Conservation (phyloP, 805 yeast genomes). For the Candida cerambycidarum region DNA sequence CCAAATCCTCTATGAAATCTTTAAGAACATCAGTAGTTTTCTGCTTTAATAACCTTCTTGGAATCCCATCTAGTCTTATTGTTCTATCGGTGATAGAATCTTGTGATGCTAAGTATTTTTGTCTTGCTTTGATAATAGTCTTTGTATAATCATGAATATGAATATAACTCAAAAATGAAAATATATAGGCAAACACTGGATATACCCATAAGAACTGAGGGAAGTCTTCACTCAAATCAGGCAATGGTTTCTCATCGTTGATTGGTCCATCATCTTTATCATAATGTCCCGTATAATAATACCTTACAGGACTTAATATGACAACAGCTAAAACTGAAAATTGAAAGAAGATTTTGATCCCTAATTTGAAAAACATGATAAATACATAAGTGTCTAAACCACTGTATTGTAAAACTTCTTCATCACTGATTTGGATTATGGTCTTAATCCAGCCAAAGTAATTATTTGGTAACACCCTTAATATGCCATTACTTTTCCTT, state of each 20-base stretch:
- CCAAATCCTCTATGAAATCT: conserved; percentile 52
- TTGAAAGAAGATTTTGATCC: conserved; percentile 64
- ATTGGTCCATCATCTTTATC: conserved; percentile 36
- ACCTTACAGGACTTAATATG: conserved; percentile 38
- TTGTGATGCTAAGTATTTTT: conserved; percentile 58
- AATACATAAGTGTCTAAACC: conserved; percentile 84
- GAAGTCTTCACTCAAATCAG: conserved; percentile 33
- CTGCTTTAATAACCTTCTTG: conserved; percentile 36
- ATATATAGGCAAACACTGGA: conserved; percentile 55
- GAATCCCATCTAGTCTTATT: conserved; percentile 55
- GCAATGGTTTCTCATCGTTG: conserved; percentile 1
- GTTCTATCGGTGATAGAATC: conserved; percentile 61
- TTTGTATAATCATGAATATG: conserved; percentile 48
- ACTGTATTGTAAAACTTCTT: conserved; percentile 78
- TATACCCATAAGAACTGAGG: conserved; percentile 51
- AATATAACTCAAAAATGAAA: conserved; percentile 48
- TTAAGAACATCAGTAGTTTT: conserved; percentile 45
- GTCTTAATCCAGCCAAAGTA: conserved; percentile 50
- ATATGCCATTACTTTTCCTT: conserved; percentile 37
- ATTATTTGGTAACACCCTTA: conserved; percentile 45
- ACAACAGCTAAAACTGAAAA: conserved; percentile 59
- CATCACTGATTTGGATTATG: conserved; percentile 64
- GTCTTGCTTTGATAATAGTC: conserved; percentile 51
- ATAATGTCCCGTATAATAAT: conserved; percentile 43
- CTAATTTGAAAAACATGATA: conserved; percentile 53